Conservation (phyloP, 176 grass and related monocot species). For the Oryza meridionalis region DNA sequence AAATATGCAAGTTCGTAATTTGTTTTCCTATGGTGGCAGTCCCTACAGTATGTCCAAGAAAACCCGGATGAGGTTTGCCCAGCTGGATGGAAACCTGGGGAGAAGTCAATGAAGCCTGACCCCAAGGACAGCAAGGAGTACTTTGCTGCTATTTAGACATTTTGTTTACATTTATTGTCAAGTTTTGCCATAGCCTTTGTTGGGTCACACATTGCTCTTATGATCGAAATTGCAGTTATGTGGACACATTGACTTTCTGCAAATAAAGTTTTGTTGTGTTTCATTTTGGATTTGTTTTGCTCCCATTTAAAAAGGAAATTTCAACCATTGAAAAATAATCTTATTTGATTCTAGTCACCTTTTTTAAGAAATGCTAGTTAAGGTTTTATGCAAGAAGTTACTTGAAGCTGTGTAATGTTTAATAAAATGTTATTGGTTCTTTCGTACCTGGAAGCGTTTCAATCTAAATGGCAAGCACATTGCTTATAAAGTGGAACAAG, state of each 20-base stretch:
- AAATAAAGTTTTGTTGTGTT: conserved; percentile 11
- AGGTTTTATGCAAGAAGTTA: conserved; percentile 19
- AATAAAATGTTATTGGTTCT: not conserved
- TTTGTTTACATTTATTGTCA: not conserved
- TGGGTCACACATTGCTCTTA: conserved; percentile 24
- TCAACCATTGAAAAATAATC: conserved; percentile 12
- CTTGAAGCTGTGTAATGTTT: not conserved
- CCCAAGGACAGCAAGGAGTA: conserved; percentile 68
- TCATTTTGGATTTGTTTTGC: not conserved
- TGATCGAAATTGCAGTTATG: conserved; percentile 26
- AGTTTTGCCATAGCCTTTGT: conserved; percentile 24
- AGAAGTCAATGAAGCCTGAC: conserved; percentile 51
- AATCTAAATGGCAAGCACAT: conserved; percentile 1
- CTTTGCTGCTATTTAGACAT: conserved; percentile 70
- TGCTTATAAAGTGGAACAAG: not conserved
- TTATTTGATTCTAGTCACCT: not conserved
- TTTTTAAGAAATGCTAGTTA: not conserved
- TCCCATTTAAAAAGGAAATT: conserved; percentile 30
- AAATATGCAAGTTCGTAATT: not conserved
- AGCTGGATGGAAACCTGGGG: conserved; percentile 84
- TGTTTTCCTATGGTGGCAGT: conserved; percentile 19
- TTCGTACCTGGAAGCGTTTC: not conserved
- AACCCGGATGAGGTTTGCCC: conserved; percentile 98
- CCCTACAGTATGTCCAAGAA: conserved; percentile 83
- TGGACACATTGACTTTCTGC: conserved; percentile 20